Base-by-base conservation (phyloP, 1,284 basidiomycete genomes). In the Cutaneotrichosporon sp. region DNA sequence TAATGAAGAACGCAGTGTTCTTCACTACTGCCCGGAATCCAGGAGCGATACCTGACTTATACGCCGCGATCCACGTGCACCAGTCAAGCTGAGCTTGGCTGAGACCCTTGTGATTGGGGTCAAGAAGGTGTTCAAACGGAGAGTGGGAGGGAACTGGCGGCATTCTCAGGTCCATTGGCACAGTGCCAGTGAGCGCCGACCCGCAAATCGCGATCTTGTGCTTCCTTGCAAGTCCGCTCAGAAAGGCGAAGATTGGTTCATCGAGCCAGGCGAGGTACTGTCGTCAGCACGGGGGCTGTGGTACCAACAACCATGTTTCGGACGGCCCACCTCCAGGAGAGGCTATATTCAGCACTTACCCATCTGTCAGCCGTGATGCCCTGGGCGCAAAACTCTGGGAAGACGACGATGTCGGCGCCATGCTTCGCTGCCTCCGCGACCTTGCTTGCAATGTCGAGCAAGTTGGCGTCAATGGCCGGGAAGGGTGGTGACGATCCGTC, bases 311-410 rank as follows among this genome's bases (percentile, higher is more conserved):
- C n/a, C n/a, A n/a, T n/a, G n/a, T n/a, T n/a, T n/a, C n/a, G n/a
- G n/a, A n/a, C n/a, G n/a, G n/a, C n/a, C n/a, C n/a, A n/a, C n/a
- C n/a, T n/a, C n/a, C n/a, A n/a, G n/a, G n/a, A n/a, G n/a, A n/a
- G n/a, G n/a, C n/a, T n/a, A n/a, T n/a, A n/a, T n/a, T n/a, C n/a
- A n/a, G n/a, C n/a, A 61, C 71, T 60, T 46, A 68, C 64, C 20
- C 72, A 46, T 1, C 53, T 47, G 16, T 68, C 62, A 34, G 70
- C 34, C 5, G 34, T 19, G 34, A 35, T 35, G n/a, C 34, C 34
- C 39, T 74, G 72, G 12, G 72, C 56, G 53, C 68, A 74, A 55
- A 75, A 75, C 48, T 75, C 74, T 11, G 72, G 72, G 42, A 75
- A 72, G 12, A 70, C 65, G 22, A 73, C 66, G n/a, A 75, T 60